A percentile compares a stretch with the other conserved stretches of the same genome.
Evolutionary conservation across 129 eudicot species (phyloP).

Genomic region (Ambrosia trifida): DNA sequence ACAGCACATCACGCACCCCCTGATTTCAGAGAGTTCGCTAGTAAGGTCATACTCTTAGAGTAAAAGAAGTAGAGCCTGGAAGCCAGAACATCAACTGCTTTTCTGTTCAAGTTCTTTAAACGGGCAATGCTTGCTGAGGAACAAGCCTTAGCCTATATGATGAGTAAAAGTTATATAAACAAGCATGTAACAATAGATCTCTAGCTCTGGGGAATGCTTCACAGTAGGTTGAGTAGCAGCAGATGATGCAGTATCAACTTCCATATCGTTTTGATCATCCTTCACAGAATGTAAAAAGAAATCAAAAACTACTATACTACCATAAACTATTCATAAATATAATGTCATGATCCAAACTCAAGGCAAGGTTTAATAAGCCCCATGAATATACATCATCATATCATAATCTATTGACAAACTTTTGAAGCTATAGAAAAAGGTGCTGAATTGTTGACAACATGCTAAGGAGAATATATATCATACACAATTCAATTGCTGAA

Average conservation of each 20-base stretch:
- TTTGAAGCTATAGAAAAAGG: no score
- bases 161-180: constrained; percentile 6
- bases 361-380: not conserved
- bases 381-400: no score
- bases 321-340: constrained; percentile 1
- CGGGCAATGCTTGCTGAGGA: constrained; percentile 92
- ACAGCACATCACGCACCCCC: constrained; percentile 58
- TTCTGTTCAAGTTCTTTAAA: constrained; percentile 72
- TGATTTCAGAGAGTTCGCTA: constrained; percentile 84
- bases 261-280: no score
- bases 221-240: no score
- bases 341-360: not conserved
- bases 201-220: no score
- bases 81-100: constrained; percentile 89
- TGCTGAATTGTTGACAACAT: no score
- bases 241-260: no score
- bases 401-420: no score
- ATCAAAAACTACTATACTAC: not conserved
- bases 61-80: constrained; percentile 79
- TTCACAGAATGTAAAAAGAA: not conserved
- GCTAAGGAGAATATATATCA: no score
- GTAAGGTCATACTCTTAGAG: constrained; percentile 87
- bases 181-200: constrained; percentile 10
- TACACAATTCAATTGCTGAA: no score
- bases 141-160: constrained; percentile 86